These are phyloP conservation scores for Picochlorum sp. DNA, from an alignment of 139 green algal species.

Conservation along the genomic window DNA sequence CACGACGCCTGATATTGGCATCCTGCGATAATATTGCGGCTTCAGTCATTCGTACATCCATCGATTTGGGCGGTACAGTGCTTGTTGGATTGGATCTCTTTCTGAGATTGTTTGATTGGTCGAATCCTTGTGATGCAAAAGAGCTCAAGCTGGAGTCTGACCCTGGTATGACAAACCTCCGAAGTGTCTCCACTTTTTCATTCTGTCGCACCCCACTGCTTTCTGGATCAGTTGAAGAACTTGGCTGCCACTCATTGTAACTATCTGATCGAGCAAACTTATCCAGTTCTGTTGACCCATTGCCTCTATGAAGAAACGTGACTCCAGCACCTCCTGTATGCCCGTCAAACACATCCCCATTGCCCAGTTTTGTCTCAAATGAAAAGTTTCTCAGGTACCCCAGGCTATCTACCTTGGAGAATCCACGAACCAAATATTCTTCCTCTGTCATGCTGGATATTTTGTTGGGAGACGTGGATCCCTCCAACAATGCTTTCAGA, in stretches of 20 bases:
- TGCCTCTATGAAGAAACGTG: background rate
- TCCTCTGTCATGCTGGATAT: background rate
- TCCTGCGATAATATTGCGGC: background rate
- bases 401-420: background rate
- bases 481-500: no score
- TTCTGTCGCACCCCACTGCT: no score
- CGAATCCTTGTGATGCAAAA: background rate
- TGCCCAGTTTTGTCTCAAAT: background rate
- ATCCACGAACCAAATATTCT: background rate
- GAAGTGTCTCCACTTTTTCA: no score
- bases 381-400: background rate
- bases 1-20: background rate
- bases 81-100: slow-evolving; percentile 4
- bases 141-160: no score
- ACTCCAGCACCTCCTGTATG: background rate
- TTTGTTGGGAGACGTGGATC: background rate
- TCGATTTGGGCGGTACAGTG: background rate
- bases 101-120: background rate
- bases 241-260: background rate
- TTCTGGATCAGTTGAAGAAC: no score
- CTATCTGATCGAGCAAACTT: slow-evolving; percentile 1
- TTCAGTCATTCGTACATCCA: background rate
- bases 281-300: background rate
- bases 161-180: no score
- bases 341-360: slow-evolving; percentile 1